Percentiles rank a stretch among this genome's conserved stretches.
Evolutionary conservation across 108 stramenopile species (phyloP).

Genomic region (Cyclotella choctawhatcheeana): DNA sequence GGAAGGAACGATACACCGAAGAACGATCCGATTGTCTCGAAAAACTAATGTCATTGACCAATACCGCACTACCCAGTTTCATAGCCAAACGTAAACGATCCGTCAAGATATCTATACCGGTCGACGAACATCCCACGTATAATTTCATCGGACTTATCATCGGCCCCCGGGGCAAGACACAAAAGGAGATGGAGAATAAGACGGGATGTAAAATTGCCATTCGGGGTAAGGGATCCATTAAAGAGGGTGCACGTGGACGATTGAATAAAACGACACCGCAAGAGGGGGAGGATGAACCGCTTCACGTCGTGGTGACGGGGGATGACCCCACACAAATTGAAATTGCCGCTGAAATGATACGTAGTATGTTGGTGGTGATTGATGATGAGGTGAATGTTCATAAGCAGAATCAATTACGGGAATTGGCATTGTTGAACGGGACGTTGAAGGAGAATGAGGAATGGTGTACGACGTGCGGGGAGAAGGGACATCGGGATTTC

Average conservation of each 20-base stretch:
- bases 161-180: conserved; percentile 98
- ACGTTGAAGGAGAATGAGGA: conserved; percentile 95
- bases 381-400: conserved; percentile 98
- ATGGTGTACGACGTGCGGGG: conserved; percentile 96
- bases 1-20: conserved; percentile 85
- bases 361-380: conserved; percentile 92
- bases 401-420: conserved; percentile 95
- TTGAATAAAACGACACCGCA: conserved; percentile 55
- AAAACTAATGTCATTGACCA: conserved; percentile 83
- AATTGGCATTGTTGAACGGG: conserved; percentile 98
- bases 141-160: conserved; percentile 97
- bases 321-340: conserved; percentile 90
- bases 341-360: conserved; percentile 91
- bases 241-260: conserved; percentile 93
- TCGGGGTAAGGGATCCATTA: conserved; percentile 95
- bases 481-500: conserved; percentile 96
- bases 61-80: conserved; percentile 50
- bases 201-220: conserved; percentile 99
- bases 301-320: conserved; percentile 96
- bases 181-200: conserved; percentile 97
- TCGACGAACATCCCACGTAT: conserved; percentile 92
- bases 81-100: conserved; percentile 69
- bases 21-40: conserved; percentile 90
- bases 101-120: conserved; percentile 86
- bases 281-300: conserved; percentile 93